Evolutionary conservation across 2,329 filamentous ascomycete species (phyloP), one percentile per base, ranked within the genome.

Genomic region (Neonectria punicea): DNA sequence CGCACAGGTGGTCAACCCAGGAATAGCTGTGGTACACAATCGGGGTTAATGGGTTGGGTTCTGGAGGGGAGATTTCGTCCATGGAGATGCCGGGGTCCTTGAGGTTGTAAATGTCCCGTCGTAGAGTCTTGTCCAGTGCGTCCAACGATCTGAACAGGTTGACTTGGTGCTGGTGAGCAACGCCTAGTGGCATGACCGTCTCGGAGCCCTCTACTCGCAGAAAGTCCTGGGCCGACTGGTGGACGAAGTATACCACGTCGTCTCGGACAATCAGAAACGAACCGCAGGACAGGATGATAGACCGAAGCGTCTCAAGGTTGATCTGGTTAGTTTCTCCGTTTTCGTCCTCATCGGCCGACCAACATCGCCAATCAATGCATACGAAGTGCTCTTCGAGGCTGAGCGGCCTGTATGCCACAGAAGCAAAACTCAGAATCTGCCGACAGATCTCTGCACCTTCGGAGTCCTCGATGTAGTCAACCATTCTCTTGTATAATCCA

Each of bases 151-250:
- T 71, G 3, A 61, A 71, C 55, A 80, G 77, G 7, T 84, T 76
- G 0, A 3, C 6, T 16, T 72, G 36, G 58, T 83, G 78, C 18
- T 70, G 60, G 2, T 70, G 47, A 30, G 59, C 49, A 5, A 55
- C 32, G 3, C 79, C 75, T 22, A 18, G 49, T 10, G 76, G 74
- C 43, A 81, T 79, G 5, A 82, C 69, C n/a, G 65, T 46, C n/a
- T 58, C n/a, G 4, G 55, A 58, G 53, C 66, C 68, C 8, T 73
- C 60, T 18, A 69, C 36, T 82, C 41, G 30, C 2, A 85, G 60
- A 66, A 74, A 81, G 18, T 84, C 81, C 65, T 82, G 82, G 0
- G 80, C 82, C 5, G 81, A 83, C 59, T 82, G 77, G 66, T 83
- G 80, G 3, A 84, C 73, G 67, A 81, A 77, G 54, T 71, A 78